Conservation (phyloP, 129 eudicot genomes). For the Erigeron canadensis region DNA sequence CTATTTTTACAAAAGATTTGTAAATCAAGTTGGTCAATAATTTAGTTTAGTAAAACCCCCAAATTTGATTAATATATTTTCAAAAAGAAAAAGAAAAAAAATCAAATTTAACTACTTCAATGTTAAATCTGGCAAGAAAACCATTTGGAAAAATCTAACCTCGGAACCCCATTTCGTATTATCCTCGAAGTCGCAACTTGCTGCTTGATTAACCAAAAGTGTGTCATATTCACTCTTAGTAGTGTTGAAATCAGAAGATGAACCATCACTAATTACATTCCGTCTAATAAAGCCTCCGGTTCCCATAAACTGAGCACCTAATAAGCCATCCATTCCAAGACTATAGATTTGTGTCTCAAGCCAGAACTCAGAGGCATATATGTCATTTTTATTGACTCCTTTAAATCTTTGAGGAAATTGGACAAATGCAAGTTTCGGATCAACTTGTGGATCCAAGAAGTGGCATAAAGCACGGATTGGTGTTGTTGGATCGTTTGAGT, state of each 20-base stretch:
- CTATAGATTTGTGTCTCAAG: conserved; percentile 29
- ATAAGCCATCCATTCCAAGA: conserved; percentile 63
- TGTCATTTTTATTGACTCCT: conserved; percentile 50
- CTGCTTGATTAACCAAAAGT: conserved; percentile 39
- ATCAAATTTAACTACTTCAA: too few relatives aligned
- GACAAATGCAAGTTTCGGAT: conserved; percentile 46
- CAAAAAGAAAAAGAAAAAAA: too few relatives aligned
- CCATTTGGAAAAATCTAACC: conserved; percentile 17
- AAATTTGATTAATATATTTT: too few relatives aligned
- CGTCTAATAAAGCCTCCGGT: conserved; percentile 60
- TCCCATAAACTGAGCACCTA: conserved; percentile 55
- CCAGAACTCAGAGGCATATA: conserved; percentile 48
- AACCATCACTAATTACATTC: conserved; percentile 41
- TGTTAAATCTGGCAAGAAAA: too few relatives aligned
- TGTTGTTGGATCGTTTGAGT: conserved; percentile 76
- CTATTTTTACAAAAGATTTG: too few relatives aligned
- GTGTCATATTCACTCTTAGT: conserved; percentile 24
- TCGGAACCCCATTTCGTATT: conserved; percentile 48
- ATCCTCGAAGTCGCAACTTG: conserved; percentile 49
- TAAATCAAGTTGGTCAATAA: too few relatives aligned
- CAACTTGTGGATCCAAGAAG: conserved; percentile 33
- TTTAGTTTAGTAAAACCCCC: too few relatives aligned
- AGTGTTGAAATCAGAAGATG: not conserved
- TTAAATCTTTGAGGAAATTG: conserved; percentile 72
- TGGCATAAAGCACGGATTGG: conserved; percentile 54